Evolutionary conservation across 2,329 filamentous ascomycete species (phyloP), one percentile per base, ranked within the genome.

Genomic region (Penicillium decumbens): DNA sequence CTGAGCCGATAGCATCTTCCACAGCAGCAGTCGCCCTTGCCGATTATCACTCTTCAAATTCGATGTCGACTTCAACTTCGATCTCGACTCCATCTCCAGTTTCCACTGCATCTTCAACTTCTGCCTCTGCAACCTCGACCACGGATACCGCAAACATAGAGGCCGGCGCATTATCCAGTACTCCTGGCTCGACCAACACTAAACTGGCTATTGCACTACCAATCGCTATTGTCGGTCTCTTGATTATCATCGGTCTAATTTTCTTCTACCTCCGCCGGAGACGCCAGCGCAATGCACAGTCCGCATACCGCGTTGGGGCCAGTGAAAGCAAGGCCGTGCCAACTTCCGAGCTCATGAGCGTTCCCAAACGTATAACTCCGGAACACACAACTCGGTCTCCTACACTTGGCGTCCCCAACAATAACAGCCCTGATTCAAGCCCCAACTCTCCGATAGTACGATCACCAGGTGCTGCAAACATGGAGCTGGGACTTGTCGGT

Each of bases 171-270:
- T 47, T 35, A 13, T 53, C 56, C 12, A 44, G 49, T 28, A 25
- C 28, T 4, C 39, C 50, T 10, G 40, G 29, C 15, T 57, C 58
- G 24, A 60, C 52, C 30, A 57, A 47, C 24, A 66, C 54, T 6
- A 65, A 63, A 48, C 46, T 69, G 35, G 64, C 65, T 38, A 68
- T 68, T 35, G 64, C 62, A n/a, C 49, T 69, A n/a, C 65, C 65
- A n/a, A 49, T 69, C 35, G 53, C 64, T 23, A 45, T 67, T 20
- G 54, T 66, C 25, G 64, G 65, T 2, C 48, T 61, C n/a, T 45
- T 58, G 6, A 45, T 63, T 15, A 49, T 69, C 39, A 48, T 52
- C 23, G 58, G 54, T 1, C 32, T 66, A 6, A 13, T 64, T 3
- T 60, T 64, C 50, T 62, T 65, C 55, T 41, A 67, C 25, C 33